Evolutionary conservation across 495 filamentous ascomycete genomes (phyloP).

Genomic region (Penicillium tannophilum): DNA sequence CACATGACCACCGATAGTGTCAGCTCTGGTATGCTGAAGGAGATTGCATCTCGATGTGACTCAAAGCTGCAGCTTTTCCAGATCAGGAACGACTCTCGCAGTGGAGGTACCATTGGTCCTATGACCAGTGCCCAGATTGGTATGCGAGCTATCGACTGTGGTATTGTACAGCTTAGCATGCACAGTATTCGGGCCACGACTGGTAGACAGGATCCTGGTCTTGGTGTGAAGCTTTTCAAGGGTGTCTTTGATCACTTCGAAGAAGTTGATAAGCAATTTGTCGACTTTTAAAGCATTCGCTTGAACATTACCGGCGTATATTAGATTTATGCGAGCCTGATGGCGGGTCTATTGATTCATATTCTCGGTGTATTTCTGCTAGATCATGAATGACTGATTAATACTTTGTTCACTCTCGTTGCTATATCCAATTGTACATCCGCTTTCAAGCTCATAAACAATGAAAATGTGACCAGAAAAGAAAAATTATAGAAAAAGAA

Average conservation of each 20-base stretch:
- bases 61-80: conserved; percentile 85
- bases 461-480: neutral
- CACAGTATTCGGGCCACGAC: conserved; percentile 91
- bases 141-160: conserved; percentile 83
- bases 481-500: neutral
- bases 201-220: conserved; percentile 80
- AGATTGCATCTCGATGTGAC: conserved; percentile 69
- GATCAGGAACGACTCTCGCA: conserved; percentile 86
- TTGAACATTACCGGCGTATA: neutral
- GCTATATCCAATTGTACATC: neutral
- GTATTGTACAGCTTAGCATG: conserved; percentile 92
- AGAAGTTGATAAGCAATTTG: conserved; percentile 83
- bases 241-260: conserved; percentile 90
- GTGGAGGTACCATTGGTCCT: conserved; percentile 93
- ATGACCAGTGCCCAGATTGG: conserved; percentile 83
- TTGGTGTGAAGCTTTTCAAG: conserved; percentile 86
- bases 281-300: conserved; percentile 37
- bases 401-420: neutral
- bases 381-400: neutral
- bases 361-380: neutral
- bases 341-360: conserved; percentile 8
- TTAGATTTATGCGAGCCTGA: conserved; percentile 11
- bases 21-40: conserved; percentile 72
- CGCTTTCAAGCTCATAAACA: neutral
- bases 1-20: conserved; percentile 92